Evolutionary conservation across 1,284 basidiomycete genomes (phyloP).

Genomic region (Ganoderma resinaceum): DNA sequence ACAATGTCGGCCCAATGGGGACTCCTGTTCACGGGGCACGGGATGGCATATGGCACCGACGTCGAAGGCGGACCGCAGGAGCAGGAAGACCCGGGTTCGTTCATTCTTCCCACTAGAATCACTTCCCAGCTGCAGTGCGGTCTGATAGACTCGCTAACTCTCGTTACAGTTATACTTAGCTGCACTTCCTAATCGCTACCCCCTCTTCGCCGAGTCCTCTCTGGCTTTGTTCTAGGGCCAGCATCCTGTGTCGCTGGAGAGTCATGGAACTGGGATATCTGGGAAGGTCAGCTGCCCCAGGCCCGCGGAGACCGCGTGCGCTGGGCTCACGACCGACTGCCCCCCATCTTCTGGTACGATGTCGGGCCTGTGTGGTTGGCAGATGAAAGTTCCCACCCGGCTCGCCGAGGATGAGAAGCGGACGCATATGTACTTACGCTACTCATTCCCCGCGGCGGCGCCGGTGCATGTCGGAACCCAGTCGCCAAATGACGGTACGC

Average conservation of each 20-base stretch:
- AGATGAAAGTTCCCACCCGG: conserved; percentile 1
- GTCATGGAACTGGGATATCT: conserved; percentile 2
- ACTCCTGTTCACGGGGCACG: conserved; percentile 6
- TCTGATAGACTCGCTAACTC: conserved; percentile 30
- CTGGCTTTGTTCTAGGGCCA: background rate
- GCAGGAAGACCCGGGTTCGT: background rate
- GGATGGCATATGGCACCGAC: conserved; percentile 2
- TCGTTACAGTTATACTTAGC: conserved; percentile 17
- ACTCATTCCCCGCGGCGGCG: background rate
- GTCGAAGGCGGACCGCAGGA: conserved; percentile 8
- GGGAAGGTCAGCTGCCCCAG: background rate
- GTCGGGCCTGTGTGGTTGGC: background rate
- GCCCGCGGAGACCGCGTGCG: conserved; percentile 3
- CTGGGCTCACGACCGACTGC: conserved; percentile 1
- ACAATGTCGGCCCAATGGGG: conserved; percentile 3
- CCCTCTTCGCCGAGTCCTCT: background rate
- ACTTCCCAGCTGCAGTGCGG: conserved; percentile 1
- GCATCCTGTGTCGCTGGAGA: background rate
- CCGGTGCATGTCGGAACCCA: background rate
- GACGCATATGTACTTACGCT: background rate
- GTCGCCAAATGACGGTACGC: background rate
- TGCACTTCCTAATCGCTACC: background rate
- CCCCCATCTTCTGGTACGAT: conserved; percentile 1
- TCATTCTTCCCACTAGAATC: background rate
- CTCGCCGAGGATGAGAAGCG: conserved; percentile 7